Conservation (phyloP, 2,329 filamentous ascomycete species). For the Colletotrichum musicola region DNA sequence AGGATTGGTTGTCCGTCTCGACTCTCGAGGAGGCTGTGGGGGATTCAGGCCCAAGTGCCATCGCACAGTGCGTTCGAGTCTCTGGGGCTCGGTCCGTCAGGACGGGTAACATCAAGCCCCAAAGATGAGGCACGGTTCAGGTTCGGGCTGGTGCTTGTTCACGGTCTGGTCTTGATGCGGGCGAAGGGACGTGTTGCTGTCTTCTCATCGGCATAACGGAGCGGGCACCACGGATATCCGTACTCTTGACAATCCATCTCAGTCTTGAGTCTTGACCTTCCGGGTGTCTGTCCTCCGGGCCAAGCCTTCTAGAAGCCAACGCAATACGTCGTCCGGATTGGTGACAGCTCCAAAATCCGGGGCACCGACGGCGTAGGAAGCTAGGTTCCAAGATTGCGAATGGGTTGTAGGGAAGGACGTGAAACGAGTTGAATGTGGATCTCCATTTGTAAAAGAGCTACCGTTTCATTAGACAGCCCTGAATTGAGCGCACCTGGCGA, state of each 20-base stretch:
- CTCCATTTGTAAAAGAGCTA: constrained; percentile 6
- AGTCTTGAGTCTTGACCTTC: constrained; percentile 7
- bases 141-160: background rate
- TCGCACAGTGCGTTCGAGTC: constrained; percentile 24
- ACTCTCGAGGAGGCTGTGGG: background rate
- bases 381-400: background rate
- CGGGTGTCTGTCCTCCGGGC: constrained; percentile 2
- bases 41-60: background rate
- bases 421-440: background rate
- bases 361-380: constrained; percentile 2
- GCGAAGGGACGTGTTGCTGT: background rate
- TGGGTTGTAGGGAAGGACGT: background rate
- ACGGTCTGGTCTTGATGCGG: constrained; percentile 2
- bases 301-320: constrained; percentile 33
- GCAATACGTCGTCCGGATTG: constrained; percentile 1
- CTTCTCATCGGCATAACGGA: background rate
- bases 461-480: constrained; percentile 19
- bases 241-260: background rate
- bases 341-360: constrained; percentile 10
- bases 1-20: constrained; percentile 14
- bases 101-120: background rate
- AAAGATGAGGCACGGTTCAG: constrained; percentile 9
- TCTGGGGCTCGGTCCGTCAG: background rate
- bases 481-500: background rate
- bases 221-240: background rate